Conservation (phyloP, 2,329 filamentous ascomycete genomes). For the Cryphonectria parasitica region DNA sequence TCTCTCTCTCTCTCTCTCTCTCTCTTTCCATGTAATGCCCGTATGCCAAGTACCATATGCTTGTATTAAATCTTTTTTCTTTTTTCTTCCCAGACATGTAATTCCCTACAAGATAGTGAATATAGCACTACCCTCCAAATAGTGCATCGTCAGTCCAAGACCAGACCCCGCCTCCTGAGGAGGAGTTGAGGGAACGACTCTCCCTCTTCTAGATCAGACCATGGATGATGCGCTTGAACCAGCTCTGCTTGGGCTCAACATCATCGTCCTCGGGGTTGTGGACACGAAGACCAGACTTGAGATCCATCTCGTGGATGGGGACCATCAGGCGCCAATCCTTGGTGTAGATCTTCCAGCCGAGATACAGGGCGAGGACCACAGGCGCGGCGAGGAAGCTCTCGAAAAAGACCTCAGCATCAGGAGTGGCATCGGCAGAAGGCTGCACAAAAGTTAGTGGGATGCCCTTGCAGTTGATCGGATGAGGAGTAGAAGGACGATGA, state of each 20-base stretch:
- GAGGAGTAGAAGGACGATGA: neutral
- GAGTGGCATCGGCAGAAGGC: constrained; percentile 40
- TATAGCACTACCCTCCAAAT: neutral
- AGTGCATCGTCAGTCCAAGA: neutral
- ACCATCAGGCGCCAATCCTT: constrained; percentile 61
- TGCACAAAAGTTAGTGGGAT: constrained; percentile 32
- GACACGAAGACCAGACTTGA: constrained; percentile 61
- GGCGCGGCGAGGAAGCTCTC: constrained; percentile 59
- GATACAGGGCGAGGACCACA: constrained; percentile 60
- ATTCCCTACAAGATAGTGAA: neutral
- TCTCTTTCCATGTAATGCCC: neutral
- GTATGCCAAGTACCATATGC: neutral
- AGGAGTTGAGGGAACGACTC: neutral
- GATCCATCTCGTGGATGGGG: constrained; percentile 61
- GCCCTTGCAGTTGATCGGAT: neutral
- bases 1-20: no score
- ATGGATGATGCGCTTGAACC: constrained; percentile 41
- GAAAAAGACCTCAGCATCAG: constrained; percentile 60
- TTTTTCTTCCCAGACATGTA: neutral
- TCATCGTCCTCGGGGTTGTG: constrained; percentile 49
- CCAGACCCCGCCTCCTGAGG: neutral
- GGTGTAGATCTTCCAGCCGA: constrained; percentile 66
- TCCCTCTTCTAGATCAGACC: constrained; percentile 40
- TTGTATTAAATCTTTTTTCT: neutral
- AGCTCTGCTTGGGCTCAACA: constrained; percentile 37